These are phyloP conservation scores for Lipomyces chichibuensis DNA, from an alignment of 805 yeast species.

Conservation along the genomic window DNA sequence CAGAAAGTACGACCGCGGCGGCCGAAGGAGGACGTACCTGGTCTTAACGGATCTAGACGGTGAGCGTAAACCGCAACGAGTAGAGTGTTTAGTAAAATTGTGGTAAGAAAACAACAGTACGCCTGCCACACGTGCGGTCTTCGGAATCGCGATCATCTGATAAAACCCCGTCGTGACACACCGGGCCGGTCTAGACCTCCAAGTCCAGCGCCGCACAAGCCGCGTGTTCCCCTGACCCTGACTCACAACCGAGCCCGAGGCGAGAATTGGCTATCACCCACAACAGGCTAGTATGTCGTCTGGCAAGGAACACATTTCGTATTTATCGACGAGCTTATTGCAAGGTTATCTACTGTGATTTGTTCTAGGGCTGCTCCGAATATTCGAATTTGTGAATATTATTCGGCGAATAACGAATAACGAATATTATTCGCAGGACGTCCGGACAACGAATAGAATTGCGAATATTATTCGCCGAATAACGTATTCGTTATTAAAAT, in stretches of 20 bases:
- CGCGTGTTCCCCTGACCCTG: neutral
- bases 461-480: too few species aligned
- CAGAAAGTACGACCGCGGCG: neutral
- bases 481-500: too few species aligned
- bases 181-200: slow-evolving; percentile 2
- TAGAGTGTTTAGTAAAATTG: neutral
- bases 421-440: too few species aligned
- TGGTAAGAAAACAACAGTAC: neutral
- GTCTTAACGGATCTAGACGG: neutral
- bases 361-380: too few species aligned
- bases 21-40: neutral
- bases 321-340: neutral
- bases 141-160: slow-evolving; percentile 29
- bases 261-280: neutral
- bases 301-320: neutral
- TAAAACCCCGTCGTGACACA: slow-evolving; percentile 11
- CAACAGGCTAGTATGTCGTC: neutral
- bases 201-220: neutral
- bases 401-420: too few species aligned
- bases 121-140: neutral
- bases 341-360: too few species aligned
- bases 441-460: too few species aligned
- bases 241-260: neutral
- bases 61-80: neutral
- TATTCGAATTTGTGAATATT: too few species aligned